Conservation (phyloP, 2,329 filamentous ascomycete genomes). For the Penicillium sp. region DNA sequence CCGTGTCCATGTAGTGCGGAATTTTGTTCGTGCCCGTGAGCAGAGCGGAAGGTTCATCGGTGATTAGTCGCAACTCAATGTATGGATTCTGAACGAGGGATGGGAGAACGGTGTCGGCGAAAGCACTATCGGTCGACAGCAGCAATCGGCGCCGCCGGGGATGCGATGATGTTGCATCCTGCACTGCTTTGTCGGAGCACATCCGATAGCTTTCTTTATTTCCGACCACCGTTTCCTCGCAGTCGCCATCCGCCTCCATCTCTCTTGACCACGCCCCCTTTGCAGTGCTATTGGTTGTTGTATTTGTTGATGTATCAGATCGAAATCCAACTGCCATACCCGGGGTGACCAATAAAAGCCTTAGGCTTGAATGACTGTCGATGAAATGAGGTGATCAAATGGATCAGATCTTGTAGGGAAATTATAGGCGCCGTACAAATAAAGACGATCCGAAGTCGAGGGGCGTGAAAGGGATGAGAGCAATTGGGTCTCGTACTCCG, state of each 20-base stretch:
- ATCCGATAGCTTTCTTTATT: conserved; percentile 14
- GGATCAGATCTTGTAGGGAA: neutral
- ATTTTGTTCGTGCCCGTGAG: conserved; percentile 40
- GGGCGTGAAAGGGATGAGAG: neutral
- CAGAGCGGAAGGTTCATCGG: conserved; percentile 40
- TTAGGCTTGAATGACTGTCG: neutral
- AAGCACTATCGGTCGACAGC: conserved; percentile 42
- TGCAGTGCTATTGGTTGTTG: conserved; percentile 1
- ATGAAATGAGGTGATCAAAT: neutral
- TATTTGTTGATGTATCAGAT: conserved; percentile 5
- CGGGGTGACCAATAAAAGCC: neutral
- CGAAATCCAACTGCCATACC: conserved; percentile 24
- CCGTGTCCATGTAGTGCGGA: conserved; percentile 42
- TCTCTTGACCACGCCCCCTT: conserved; percentile 19
- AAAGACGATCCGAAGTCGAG: neutral
- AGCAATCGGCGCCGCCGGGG: conserved; percentile 34
- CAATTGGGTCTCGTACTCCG: neutral
- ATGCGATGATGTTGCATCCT: conserved; percentile 3
- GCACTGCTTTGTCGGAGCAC: conserved; percentile 1
- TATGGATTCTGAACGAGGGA: conserved; percentile 39
- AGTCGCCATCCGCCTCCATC: conserved; percentile 31
- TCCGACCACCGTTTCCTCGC: conserved; percentile 17
- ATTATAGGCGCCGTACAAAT: neutral
- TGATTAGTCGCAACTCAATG: conserved; percentile 45
- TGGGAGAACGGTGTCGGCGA: conserved; percentile 41